phyloP scores from a whole-genome alignment of 2,329 filamentous ascomycete species.

The Monilinia polystroma region DNA sequence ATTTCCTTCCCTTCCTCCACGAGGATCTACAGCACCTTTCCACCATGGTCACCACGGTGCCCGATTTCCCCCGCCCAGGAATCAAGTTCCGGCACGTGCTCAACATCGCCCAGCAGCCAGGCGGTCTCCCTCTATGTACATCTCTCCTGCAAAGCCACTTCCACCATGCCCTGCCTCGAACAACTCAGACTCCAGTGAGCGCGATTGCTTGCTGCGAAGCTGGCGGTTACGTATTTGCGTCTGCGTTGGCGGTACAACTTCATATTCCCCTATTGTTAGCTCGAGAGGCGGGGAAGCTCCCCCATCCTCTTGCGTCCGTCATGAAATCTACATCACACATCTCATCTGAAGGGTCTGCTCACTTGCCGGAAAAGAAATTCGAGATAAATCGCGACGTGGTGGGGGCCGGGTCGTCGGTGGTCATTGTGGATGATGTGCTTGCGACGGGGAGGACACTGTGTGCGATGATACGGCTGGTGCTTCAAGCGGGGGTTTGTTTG shows the following conservation, averaged over 20 bases:
- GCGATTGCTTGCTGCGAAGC: constrained; percentile 54
- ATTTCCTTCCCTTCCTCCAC: constrained; percentile 45
- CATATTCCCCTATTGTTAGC: constrained; percentile 50
- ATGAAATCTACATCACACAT: constrained; percentile 53
- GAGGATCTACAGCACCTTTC: constrained; percentile 48
- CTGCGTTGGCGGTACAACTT: constrained; percentile 48
- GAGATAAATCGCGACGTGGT: constrained; percentile 52
- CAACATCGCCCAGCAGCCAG: not conserved
- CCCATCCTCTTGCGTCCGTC: constrained; percentile 53
- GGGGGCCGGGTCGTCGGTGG: constrained; percentile 29
- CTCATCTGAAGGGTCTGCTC: constrained; percentile 44
- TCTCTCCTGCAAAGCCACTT: constrained; percentile 51
- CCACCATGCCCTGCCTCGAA: constrained; percentile 36
- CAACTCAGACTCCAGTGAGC: constrained; percentile 46
- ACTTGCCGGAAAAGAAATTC: constrained; percentile 42
- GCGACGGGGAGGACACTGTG: constrained; percentile 33
- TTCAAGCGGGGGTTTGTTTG: constrained; percentile 27
- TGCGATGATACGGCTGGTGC: constrained; percentile 31
- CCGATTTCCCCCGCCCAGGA: constrained; percentile 51
- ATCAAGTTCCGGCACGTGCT: constrained; percentile 58
- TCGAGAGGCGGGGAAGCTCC: constrained; percentile 58
- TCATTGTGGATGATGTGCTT: constrained; percentile 35
- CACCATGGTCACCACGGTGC: constrained; percentile 50
- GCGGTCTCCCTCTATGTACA: constrained; percentile 48
- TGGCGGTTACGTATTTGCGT: constrained; percentile 57